Evolutionary conservation across 352 stramenopile genomes (phyloP), one percentile per base, ranked within the genome.

Genomic region (Globisporangium megalacanthum): DNA sequence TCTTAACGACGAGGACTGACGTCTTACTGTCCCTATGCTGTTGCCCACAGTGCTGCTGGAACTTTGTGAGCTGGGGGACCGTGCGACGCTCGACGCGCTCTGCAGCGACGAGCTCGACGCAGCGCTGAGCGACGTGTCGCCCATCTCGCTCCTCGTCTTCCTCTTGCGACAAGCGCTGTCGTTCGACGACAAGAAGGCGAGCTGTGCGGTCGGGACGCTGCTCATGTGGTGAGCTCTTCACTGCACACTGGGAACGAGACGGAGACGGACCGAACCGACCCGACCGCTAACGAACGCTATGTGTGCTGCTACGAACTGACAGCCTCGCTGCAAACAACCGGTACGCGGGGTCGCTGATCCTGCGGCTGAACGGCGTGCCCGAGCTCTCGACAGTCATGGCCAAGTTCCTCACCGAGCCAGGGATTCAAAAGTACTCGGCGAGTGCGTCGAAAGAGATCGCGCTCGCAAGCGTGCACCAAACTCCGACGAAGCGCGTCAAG

Each of bases 171-270:
- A 93, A 61, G 74, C 70, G 7, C 75, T 91, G 0, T 80, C 77
- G 44, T 75, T 85, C 29, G 83, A 93, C 37, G 83, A 91, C 68
- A 89, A 89, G 59, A 93, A 93, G 58, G 81, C 79, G 29, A 81
- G 73, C 22, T 93, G 83, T 60, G 83, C 83, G 3, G 73, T 87
- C 14, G 82, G 75, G 6, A 89, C 77, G 11, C 69, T 93, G 48
- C 64, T 91, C 8, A 77, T 93, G 69, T 91, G 83, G 77, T 87
- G 70, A 22, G 68, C 25, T 45, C 17, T 1, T 5, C n/a, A 1
- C 31, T 10, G 2, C 45, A n/a, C 2, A 46, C 35, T 39, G 35
- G 35, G 35, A 13, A 39, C 35, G 35, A 29, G 25, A 29, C 25
- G 25, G 25, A 29, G 25, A 29, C 25, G 25, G 25, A 29, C 25